phyloP scores from a whole-genome alignment of 2,329 filamentous ascomycete genomes.

The Aspergillus oerlinghausenensis region DNA sequence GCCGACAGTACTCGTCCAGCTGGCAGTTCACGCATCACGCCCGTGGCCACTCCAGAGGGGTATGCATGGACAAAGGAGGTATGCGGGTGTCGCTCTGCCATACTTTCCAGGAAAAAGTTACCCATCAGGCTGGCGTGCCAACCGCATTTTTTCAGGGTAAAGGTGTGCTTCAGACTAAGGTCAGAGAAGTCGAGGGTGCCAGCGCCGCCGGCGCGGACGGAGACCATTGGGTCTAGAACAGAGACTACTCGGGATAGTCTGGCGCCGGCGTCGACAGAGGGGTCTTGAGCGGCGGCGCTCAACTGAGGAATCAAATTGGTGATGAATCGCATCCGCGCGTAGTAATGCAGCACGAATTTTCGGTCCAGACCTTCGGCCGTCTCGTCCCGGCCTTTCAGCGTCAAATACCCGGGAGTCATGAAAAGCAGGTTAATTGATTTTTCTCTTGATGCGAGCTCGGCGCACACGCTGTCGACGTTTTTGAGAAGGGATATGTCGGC shows the following conservation, averaged over 20 bases:
- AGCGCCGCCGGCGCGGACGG: conserved; percentile 27
- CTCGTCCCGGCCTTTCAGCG: conserved; percentile 31
- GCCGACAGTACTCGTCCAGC: conserved; percentile 18
- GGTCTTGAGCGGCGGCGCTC: conserved; percentile 14
- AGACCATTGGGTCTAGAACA: conserved; percentile 29
- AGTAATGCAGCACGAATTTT: conserved; percentile 47
- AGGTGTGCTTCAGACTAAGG: conserved; percentile 36
- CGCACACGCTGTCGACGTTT: conserved; percentile 30
- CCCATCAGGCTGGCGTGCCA: conserved; percentile 39
- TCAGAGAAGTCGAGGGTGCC: conserved; percentile 37
- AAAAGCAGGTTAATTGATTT: conserved; percentile 36
- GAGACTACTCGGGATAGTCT: conserved; percentile 36
- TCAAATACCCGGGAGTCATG: conserved; percentile 34
- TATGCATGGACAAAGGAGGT: conserved; percentile 38
- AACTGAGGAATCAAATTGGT: conserved; percentile 37
- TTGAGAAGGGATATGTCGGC: conserved; percentile 33
- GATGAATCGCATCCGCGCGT: conserved; percentile 43
- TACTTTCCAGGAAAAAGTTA: conserved; percentile 26
- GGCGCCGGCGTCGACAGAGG: conserved; percentile 7
- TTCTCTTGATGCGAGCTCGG: conserved; percentile 24
- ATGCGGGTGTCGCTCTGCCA: conserved; percentile 25
- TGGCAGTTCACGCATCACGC: conserved; percentile 35
- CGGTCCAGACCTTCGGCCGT: conserved; percentile 44
- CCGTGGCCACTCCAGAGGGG: conserved; percentile 39
- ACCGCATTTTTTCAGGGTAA: conserved; percentile 29